A percentile compares a stretch with the other conserved stretches of the same genome.
phyloP scores from a whole-genome alignment of 129 eudicot species.

The Dittrichia graveolens region DNA sequence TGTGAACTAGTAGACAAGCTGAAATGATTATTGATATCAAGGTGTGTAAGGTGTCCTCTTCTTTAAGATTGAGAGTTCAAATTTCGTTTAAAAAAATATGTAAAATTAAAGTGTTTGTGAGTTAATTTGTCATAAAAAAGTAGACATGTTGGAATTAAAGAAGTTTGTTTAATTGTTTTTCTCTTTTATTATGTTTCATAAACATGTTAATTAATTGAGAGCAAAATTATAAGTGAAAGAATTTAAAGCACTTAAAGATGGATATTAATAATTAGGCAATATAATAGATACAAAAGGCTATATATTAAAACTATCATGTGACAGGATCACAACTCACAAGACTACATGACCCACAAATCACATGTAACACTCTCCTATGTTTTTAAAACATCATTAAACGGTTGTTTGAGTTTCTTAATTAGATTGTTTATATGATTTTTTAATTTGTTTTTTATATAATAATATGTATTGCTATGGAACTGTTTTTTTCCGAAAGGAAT shows the following conservation, averaged over 20 bases:
- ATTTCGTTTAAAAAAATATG: no score
- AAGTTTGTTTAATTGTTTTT: background rate
- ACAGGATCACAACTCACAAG: background rate
- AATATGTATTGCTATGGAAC: no score
- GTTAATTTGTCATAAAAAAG: background rate
- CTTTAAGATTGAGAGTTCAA: no score
- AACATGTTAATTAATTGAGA: no score
- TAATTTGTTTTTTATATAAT: no score
- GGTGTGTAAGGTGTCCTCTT: no score
- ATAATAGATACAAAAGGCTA: background rate
- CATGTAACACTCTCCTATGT: constrained; percentile 24
- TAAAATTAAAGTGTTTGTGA: no score
- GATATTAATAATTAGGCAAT: background rate
- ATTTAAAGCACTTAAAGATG: constrained; percentile 8
- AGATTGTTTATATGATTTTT: no score
- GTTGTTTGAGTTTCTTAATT: no score
- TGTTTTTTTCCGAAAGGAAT: no score
- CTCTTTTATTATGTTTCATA: background rate
- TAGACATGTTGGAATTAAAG: background rate
- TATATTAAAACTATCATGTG: constrained; percentile 12
- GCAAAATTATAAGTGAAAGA: background rate
- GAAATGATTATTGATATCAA: no score
- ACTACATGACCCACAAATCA: constrained; percentile 28
- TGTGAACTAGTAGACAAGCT: no score
- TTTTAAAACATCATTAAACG: background rate